phyloP scores from a whole-genome alignment of 164 flowering plant species.

The Umbellularia californica region DNA sequence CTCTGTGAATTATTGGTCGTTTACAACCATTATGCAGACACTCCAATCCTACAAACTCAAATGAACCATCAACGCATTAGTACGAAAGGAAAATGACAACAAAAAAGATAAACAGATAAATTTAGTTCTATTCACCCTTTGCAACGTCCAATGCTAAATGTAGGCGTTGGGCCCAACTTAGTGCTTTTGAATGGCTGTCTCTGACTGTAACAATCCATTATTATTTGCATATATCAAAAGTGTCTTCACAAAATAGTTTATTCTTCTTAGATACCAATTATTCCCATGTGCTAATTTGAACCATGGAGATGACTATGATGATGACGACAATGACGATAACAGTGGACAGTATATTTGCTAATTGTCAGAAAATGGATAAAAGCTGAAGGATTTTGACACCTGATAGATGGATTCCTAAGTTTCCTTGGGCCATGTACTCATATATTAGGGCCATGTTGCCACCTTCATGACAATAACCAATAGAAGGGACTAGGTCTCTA shows the following conservation, averaged over 20 bases:
- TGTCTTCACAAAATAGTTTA: too few species aligned
- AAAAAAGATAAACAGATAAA: too few species aligned
- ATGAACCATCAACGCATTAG: too few species aligned
- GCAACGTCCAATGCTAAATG: slow-evolving; percentile 38
- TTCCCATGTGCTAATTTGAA: too few species aligned
- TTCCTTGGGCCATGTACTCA: slow-evolving; percentile 48
- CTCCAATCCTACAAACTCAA: slow-evolving; percentile 40
- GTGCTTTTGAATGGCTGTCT: neutral
- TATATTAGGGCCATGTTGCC: slow-evolving; percentile 32
- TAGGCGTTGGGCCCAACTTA: slow-evolving; percentile 16
- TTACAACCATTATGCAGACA: slow-evolving; percentile 46
- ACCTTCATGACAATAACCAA: slow-evolving; percentile 46
- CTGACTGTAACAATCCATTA: too few species aligned
- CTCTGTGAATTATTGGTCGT: slow-evolving; percentile 54
- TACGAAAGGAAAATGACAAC: neutral
- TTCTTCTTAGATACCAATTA: too few species aligned
- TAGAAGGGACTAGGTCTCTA: slow-evolving; percentile 36
- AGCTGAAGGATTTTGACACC: slow-evolving; percentile 15
- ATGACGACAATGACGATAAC: too few species aligned
- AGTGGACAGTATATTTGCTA: too few species aligned
- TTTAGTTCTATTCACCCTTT: slow-evolving; percentile 22
- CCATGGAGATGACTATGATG: too few species aligned
- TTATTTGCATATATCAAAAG: too few species aligned
- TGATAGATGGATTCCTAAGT: slow-evolving; percentile 30
- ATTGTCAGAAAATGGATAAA: too few species aligned